Percentiles rank a stretch among this genome's conserved stretches.
phyloP scores from a whole-genome alignment of 805 yeast species.

The Yamadazyma tumulicola region DNA sequence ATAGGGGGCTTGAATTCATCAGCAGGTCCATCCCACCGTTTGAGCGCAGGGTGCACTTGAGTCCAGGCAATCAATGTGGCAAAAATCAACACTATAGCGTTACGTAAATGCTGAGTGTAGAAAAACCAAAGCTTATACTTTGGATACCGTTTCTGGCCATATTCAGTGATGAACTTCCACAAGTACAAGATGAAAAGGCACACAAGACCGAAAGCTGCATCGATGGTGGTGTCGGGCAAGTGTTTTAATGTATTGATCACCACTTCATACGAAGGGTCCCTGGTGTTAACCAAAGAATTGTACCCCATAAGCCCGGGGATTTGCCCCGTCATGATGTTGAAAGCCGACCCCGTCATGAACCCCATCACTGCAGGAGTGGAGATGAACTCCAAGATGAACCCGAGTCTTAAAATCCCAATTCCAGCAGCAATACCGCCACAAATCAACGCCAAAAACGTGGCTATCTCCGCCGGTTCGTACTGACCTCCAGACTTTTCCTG shows the following conservation, averaged over 20 bases:
- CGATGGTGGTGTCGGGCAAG: conserved; percentile 62
- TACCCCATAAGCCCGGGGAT: conserved; percentile 84
- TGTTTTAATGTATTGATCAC: conserved; percentile 70
- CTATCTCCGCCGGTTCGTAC: conserved; percentile 65
- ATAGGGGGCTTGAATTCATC: conserved; percentile 44
- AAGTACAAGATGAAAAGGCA: conserved; percentile 66
- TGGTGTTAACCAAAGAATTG: conserved; percentile 61
- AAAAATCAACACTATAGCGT: conserved; percentile 76
- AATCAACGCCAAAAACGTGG: conserved; percentile 71
- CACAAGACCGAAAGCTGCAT: conserved; percentile 88
- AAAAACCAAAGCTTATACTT: conserved; percentile 55
- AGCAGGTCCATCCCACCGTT: conserved; percentile 26
- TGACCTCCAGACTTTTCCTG: conserved; percentile 40
- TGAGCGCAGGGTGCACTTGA: conserved; percentile 49
- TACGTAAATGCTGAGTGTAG: conserved; percentile 72
- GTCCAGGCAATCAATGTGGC: conserved; percentile 84
- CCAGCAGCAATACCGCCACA: conserved; percentile 87
- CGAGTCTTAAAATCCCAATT: conserved; percentile 76
- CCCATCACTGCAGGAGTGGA: conserved; percentile 92
- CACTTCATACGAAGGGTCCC: conserved; percentile 65
- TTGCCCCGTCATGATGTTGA: conserved; percentile 79
- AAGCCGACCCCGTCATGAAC: conserved; percentile 92
- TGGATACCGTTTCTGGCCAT: conserved; percentile 62
- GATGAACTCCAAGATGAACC: conserved; percentile 84
- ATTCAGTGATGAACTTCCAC: conserved; percentile 65